Evolutionary conservation across 1,284 basidiomycete species (phyloP), one percentile per base, ranked within the genome.

Genomic region (Coniophora puteana): DNA sequence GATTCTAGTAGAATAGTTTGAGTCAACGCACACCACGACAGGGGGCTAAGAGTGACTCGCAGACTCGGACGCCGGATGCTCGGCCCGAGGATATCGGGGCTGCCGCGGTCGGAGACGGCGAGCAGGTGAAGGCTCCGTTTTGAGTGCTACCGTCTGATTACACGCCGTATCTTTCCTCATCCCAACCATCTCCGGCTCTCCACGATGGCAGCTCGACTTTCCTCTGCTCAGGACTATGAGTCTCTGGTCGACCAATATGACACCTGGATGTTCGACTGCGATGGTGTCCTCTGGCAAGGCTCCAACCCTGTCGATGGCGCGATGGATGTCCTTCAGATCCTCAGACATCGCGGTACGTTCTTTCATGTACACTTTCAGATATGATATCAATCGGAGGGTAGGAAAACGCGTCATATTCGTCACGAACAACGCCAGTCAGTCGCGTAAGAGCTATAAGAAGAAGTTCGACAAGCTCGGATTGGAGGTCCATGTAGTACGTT

Each of bases 351-450:
- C 62, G 78, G 86, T 84, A 63, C 50, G 82, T 67, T 44, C 27
- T 29, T n/a, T 21, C 20, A 26, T 17, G 6, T 17, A 27, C 21
- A 36, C 13, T 25, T 1, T 29, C 25, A 34, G 24, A n/a, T 40
- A 18, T 25, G 16, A 34, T 33, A 22, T 21, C 20, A 18, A 10
- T 22, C 8, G 12, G 7, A 31, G 28, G 5, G 37, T 56, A 84
- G 90, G 86, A 40, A 99, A 98, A 72, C 78, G 80, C 45, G 70
- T 99, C 38, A 71, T 98, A 28, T 99, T 98, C 61, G 93, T 98
- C 27, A 97, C 94, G 22, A 98, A 98, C 69, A 99, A 98, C 60
- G 95, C 95, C n/a, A 93, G 86, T 36, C 94, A 95, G 67, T 94
- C 91, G 10, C 72, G 95, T 39, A 78, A 71, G 60, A 83, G 72